Conservation (phyloP, 805 yeast genomes). For the Kurtzmaniella fragi region DNA sequence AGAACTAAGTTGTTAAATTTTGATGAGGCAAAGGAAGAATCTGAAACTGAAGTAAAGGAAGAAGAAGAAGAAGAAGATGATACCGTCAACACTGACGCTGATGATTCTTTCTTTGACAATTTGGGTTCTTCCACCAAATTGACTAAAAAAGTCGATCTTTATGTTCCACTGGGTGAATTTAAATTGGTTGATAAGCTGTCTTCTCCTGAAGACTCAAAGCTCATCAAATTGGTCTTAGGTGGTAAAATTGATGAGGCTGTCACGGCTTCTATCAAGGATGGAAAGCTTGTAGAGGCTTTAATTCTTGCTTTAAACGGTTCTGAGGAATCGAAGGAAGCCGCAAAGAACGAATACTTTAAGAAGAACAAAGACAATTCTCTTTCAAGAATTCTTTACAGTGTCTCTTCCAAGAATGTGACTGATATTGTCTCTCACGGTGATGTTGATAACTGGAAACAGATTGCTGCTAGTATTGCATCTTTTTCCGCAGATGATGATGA, state of each 20-base stretch:
- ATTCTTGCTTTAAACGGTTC: slow-evolving; percentile 69
- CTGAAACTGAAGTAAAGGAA: slow-evolving; percentile 5
- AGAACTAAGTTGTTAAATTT: slow-evolving; percentile 43
- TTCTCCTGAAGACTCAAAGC: slow-evolving; percentile 38
- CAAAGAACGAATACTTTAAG: slow-evolving; percentile 64
- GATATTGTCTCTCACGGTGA: slow-evolving; percentile 79
- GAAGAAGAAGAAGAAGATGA: slow-evolving; percentile 6
- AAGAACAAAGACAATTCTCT: slow-evolving; percentile 51
- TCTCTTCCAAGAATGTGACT: slow-evolving; percentile 47
- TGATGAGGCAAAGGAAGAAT: slow-evolving; percentile 12
- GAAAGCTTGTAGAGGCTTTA: slow-evolving; percentile 71
- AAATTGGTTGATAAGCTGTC: slow-evolving; percentile 28
- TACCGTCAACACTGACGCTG: slow-evolving; percentile 4
- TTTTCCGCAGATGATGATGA: slow-evolving; percentile 43
- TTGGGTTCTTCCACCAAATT: slow-evolving; percentile 17
- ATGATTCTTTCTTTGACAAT: slow-evolving; percentile 32
- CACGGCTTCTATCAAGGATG: slow-evolving; percentile 56
- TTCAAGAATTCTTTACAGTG: slow-evolving; percentile 70
- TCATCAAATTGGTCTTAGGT: slow-evolving; percentile 41
- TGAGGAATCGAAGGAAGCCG: slow-evolving; percentile 57
- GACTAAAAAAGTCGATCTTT: slow-evolving; percentile 11
- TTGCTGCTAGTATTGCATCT: slow-evolving; percentile 65
- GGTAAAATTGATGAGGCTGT: slow-evolving; percentile 69
- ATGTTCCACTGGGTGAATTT: slow-evolving; percentile 53
- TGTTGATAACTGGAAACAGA: slow-evolving; percentile 76